phyloP scores from a whole-genome alignment of 495 filamentous ascomycete genomes.

The Acidiella bohemica region DNA sequence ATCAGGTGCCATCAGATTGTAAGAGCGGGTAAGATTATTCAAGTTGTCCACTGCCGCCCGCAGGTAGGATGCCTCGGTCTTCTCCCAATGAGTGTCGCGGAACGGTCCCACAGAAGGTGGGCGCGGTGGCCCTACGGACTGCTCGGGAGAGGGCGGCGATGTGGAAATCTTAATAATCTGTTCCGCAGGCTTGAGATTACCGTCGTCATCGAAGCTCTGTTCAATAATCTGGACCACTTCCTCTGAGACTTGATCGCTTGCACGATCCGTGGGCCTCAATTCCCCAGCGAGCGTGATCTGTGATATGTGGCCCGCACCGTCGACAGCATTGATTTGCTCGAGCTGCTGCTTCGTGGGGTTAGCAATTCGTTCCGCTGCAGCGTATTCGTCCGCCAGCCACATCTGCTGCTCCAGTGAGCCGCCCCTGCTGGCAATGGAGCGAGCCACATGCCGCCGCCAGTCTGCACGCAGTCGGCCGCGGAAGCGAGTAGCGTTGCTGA shows the following conservation, averaged over 20 bases:
- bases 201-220: constrained; percentile 13
- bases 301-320: constrained; percentile 29
- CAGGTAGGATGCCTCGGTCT: constrained; percentile 62
- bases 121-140: constrained; percentile 3
- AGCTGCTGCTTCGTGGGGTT: constrained; percentile 34
- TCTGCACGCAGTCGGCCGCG: constrained; percentile 60
- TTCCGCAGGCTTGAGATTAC: constrained; percentile 5
- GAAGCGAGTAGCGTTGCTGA: constrained; percentile 54
- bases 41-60: constrained; percentile 64
- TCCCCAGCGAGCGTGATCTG: constrained; percentile 35
- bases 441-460: constrained; percentile 75
- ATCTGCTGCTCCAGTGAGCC: constrained; percentile 69
- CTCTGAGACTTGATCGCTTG: constrained; percentile 4
- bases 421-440: constrained; percentile 66
- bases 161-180: constrained; percentile 1
- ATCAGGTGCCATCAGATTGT: constrained; percentile 88
- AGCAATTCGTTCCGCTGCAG: constrained; percentile 49
- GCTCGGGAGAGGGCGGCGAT: neutral
- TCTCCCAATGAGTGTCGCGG: constrained; percentile 52
- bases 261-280: constrained; percentile 16
- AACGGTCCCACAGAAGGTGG: constrained; percentile 34
- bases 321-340: constrained; percentile 35
- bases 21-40: constrained; percentile 69
- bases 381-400: constrained; percentile 55
- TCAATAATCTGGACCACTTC: constrained; percentile 17